Percentiles rank a stretch among this genome's conserved stretches.
Conservation (phyloP, 306 rosid species). For the Corylus heterophylla region DNA sequence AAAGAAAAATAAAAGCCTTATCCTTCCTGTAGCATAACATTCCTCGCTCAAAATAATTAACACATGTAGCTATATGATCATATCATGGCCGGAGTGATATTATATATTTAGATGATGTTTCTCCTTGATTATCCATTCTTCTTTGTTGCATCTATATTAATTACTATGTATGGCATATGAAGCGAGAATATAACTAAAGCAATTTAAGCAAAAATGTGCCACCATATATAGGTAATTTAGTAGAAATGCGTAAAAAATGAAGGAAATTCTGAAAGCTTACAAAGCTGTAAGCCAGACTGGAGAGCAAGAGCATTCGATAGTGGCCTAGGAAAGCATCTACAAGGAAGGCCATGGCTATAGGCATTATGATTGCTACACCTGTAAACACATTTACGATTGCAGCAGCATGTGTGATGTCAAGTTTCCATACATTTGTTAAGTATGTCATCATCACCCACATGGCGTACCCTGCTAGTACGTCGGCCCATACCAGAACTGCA, state of each 20-base stretch:
- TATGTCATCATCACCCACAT: constrained; percentile 25
- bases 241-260: not conserved
- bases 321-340: constrained; percentile 30
- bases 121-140: too few species aligned
- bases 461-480: not conserved
- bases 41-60: too few species aligned
- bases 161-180: too few species aligned
- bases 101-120: too few species aligned
- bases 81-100: too few species aligned
- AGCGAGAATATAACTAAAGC: too few species aligned
- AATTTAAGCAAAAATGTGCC: too few species aligned
- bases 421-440: constrained; percentile 33
- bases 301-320: constrained; percentile 15
- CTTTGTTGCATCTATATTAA: too few species aligned
- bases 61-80: too few species aligned
- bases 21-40: too few species aligned
- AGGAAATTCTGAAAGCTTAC: constrained; percentile 13
- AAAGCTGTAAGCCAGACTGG: constrained; percentile 22
- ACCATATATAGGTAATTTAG: too few species aligned
- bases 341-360: constrained; percentile 22
- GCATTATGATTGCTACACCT: constrained; percentile 18
- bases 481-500: constrained; percentile 13
- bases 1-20: too few species aligned
- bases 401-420: constrained; percentile 27
- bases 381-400: constrained; percentile 27